These are phyloP conservation scores for Sporisorium reilianum DNA, from an alignment of 1,284 basidiomycete species.

Conservation along the genomic window DNA sequence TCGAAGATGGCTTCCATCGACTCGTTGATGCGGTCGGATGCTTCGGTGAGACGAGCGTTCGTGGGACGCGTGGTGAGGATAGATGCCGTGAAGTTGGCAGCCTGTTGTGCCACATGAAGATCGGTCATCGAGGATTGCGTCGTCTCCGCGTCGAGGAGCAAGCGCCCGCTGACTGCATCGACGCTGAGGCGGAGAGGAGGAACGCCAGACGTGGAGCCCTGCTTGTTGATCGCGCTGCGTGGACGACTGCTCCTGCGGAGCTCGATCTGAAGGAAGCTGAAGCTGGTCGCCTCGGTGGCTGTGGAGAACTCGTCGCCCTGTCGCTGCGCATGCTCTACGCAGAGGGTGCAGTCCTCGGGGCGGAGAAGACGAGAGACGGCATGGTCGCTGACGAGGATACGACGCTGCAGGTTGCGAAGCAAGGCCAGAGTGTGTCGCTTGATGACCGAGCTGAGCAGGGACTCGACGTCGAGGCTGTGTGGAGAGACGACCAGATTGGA, in stretches of 20 bases:
- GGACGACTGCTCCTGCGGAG: constrained; percentile 18
- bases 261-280: constrained; percentile 38
- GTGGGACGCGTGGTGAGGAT: constrained; percentile 32
- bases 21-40: constrained; percentile 50
- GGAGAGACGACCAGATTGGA: constrained; percentile 25
- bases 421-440: constrained; percentile 35
- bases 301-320: constrained; percentile 35
- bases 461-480: constrained; percentile 37
- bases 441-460: constrained; percentile 30
- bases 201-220: constrained; percentile 13
- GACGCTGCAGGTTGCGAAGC: constrained; percentile 39
- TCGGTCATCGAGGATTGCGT: constrained; percentile 6
- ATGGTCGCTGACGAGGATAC: constrained; percentile 45
- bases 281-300: constrained; percentile 26
- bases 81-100: constrained; percentile 34
- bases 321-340: constrained; percentile 27
- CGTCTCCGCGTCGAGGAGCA: constrained; percentile 39
- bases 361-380: constrained; percentile 38
- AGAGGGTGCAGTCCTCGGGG: constrained; percentile 38
- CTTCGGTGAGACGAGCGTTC: constrained; percentile 37
- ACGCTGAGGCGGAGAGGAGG: constrained; percentile 46
- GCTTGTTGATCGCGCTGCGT: neutral
- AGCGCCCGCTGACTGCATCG: constrained; percentile 44
- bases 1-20: constrained; percentile 44
- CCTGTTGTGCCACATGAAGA: neutral